Evolutionary conservation across 805 yeast genomes (phyloP).

Genomic region (Scheffersomyces ergatensis): DNA sequence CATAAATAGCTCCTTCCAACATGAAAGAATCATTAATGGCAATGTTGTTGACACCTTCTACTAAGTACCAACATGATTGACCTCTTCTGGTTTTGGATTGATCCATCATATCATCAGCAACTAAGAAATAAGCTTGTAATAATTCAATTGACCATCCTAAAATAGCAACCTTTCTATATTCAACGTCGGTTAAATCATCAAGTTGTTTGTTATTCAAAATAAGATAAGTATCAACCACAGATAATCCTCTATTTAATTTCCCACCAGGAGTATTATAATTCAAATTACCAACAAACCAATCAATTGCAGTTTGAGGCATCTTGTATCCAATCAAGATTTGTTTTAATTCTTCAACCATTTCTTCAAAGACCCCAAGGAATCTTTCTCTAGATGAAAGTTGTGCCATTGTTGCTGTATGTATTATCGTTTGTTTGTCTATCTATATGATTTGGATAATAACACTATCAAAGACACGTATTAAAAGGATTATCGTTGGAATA

Average conservation of each 20-base stretch:
- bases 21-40: conserved; percentile 97
- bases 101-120: conserved; percentile 99
- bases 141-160: conserved; percentile 96
- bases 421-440: too few relatives aligned
- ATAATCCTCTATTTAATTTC: conserved; percentile 91
- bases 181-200: conserved; percentile 61
- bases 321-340: conserved; percentile 63
- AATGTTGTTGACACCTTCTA: conserved; percentile 77
- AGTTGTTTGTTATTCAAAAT: conserved; percentile 61
- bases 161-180: conserved; percentile 80
- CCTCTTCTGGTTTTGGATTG: conserved; percentile 95
- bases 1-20: conserved; percentile 92
- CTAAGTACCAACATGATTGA: conserved; percentile 96
- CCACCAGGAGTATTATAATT: conserved; percentile 95
- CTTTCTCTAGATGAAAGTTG: conserved; percentile 49
- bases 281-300: conserved; percentile 75
- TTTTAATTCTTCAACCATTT: conserved; percentile 71
- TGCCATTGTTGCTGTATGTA: too few relatives aligned
- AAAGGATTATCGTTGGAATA: too few relatives aligned
- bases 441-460: too few relatives aligned
- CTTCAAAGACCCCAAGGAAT: conserved; percentile 70
- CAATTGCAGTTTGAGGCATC: conserved; percentile 81
- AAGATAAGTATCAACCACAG: conserved; percentile 90
- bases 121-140: conserved; percentile 93
- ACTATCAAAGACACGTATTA: too few relatives aligned